Conservation (phyloP, 176 grass and related monocot genomes). For the Cenchrus americanus region DNA sequence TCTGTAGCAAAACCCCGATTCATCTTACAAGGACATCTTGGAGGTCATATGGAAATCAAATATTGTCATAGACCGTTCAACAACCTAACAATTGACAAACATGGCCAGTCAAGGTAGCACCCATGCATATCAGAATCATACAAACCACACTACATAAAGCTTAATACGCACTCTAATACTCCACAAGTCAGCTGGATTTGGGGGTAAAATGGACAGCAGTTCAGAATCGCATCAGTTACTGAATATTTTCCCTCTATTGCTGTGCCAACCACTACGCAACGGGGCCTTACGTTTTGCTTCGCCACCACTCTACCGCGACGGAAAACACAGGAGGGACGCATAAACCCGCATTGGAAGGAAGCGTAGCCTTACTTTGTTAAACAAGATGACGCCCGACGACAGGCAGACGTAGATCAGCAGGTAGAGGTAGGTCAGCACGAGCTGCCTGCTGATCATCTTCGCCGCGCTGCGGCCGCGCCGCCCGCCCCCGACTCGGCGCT, state of each 20-base stretch:
- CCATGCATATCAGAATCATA: background rate
- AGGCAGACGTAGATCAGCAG: constrained; percentile 96
- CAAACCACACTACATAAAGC: constrained; percentile 14
- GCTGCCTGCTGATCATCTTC: constrained; percentile 81
- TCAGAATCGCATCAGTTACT: background rate
- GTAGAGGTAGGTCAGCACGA: constrained; percentile 98
- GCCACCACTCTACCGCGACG: constrained; percentile 7
- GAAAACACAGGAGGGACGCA: background rate
- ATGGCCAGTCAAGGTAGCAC: background rate
- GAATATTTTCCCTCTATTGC: background rate
- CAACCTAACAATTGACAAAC: constrained; percentile 14
- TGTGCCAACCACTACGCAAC: background rate
- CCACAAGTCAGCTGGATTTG: background rate
- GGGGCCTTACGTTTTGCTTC: constrained; percentile 22
- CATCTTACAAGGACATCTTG: background rate
- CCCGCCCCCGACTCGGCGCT: background rate
- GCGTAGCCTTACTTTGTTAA: constrained; percentile 75
- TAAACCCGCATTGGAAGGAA: constrained; percentile 5
- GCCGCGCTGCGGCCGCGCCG: background rate
- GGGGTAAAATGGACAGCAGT: constrained; percentile 22
- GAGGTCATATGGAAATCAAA: constrained; percentile 11
- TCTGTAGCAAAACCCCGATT: background rate
- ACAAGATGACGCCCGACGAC: constrained; percentile 97
- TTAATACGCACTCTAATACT: background rate
- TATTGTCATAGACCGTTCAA: constrained; percentile 18